Evolutionary conservation across 2,329 filamentous ascomycete genomes (phyloP).

Genomic region (Cladophialophora chaetospira): DNA sequence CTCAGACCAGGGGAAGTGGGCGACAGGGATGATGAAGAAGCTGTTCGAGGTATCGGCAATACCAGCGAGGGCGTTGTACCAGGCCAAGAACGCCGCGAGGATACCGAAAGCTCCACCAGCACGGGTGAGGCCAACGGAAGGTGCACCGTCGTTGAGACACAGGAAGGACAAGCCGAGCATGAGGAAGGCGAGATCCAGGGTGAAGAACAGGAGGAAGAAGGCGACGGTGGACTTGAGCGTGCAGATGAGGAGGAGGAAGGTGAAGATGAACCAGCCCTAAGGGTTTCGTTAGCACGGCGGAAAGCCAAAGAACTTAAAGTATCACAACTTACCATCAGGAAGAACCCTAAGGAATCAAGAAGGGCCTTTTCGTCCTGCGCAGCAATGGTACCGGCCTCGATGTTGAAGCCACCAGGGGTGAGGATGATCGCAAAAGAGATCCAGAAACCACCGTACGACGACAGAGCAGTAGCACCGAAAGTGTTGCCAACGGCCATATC

Average conservation of each 20-base stretch:
- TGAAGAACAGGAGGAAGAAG: constrained; percentile 77
- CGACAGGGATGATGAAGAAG: constrained; percentile 91
- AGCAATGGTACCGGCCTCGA: constrained; percentile 51
- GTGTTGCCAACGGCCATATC: constrained; percentile 88
- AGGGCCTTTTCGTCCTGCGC: constrained; percentile 44
- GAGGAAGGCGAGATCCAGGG: constrained; percentile 74
- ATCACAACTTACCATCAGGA: constrained; percentile 58
- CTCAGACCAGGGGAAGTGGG: constrained; percentile 93
- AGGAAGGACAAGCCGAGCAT: constrained; percentile 68
- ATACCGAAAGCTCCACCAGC: constrained; percentile 80
- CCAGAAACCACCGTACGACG: constrained; percentile 85
- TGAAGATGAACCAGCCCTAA: constrained; percentile 81
- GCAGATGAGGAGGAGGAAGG: constrained; percentile 70
- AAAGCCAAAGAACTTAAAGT: constrained; percentile 25
- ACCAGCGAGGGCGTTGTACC: constrained; percentile 85
- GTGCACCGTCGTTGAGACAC: constrained; percentile 45
- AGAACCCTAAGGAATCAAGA: constrained; percentile 69
- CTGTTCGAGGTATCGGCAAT: constrained; percentile 70
- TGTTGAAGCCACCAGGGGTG: constrained; percentile 67
- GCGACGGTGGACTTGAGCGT: constrained; percentile 76
- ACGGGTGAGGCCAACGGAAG: constrained; percentile 60
- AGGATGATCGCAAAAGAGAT: constrained; percentile 71
- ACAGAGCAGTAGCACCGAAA: constrained; percentile 78
- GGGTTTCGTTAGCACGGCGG: not conserved
- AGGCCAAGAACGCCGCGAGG: constrained; percentile 76